A percentile compares a stretch with the other conserved stretches of the same genome.
These are phyloP conservation scores for Talaromyces pinophilus DNA, from an alignment of 2,329 filamentous ascomycete genomes.

Conservation along the genomic window DNA sequence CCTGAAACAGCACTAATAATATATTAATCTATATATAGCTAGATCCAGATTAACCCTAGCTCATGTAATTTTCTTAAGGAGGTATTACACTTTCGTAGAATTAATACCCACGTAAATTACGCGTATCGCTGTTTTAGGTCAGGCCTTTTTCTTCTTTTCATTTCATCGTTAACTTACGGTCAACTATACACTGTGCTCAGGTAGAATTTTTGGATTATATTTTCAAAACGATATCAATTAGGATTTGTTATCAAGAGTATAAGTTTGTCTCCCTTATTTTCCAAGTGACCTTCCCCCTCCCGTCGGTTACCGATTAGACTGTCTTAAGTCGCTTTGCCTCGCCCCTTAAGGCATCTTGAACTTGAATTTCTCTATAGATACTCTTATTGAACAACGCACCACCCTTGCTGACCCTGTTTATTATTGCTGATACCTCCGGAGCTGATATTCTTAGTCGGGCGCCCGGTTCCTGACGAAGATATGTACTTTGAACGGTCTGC, in stretches of 20 bases:
- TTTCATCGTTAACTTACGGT: no score
- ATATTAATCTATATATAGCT: not conserved
- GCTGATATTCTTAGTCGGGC: not conserved
- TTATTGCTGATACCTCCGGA: not conserved
- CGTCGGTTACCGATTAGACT: no score
- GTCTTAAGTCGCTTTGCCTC: no score
- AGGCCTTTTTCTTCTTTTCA: no score
- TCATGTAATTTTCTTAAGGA: slow-evolving; percentile 8
- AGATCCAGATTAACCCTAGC: slow-evolving; percentile 12
- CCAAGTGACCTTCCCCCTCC: no score
- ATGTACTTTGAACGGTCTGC: not conserved
- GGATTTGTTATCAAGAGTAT: no score
- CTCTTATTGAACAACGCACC: not conserved
- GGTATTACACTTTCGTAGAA: slow-evolving; percentile 6
- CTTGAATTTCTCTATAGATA: not conserved
- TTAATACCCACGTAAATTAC: slow-evolving; percentile 5
- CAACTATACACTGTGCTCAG: no score
- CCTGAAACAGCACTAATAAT: not conserved
- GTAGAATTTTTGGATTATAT: no score
- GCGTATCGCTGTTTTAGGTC: not conserved
- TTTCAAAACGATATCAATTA: no score
- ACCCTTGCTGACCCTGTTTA: not conserved
- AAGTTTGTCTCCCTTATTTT: no score
- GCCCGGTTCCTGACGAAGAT: not conserved
- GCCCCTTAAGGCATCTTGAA: no score